Percentiles rank a stretch among this genome's conserved stretches.
Conservation (phyloP, 768 basidiomycete species). For the Leccinum boreale region DNA sequence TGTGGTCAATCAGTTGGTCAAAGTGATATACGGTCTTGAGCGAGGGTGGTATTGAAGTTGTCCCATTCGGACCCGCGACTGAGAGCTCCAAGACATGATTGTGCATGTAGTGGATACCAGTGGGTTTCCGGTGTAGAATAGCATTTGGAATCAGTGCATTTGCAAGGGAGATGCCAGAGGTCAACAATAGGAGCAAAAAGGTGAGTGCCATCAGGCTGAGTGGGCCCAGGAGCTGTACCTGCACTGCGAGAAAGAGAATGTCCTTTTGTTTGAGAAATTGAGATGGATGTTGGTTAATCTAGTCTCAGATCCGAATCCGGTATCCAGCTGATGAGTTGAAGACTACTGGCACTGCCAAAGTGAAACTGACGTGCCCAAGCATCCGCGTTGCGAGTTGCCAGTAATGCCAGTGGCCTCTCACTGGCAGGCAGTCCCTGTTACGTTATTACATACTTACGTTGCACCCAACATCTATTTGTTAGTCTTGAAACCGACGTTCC, state of each 20-base stretch:
- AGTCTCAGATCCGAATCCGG: neutral
- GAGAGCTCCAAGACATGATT: conserved; percentile 4
- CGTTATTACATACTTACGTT: too few relatives aligned
- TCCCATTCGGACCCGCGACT: conserved; percentile 20
- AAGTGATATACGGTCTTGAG: conserved; percentile 30
- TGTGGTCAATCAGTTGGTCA: conserved; percentile 42
- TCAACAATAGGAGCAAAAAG: conserved; percentile 5
- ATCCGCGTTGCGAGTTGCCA: too few relatives aligned
- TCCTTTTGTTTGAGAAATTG: too few relatives aligned
- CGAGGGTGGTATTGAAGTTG: conserved; percentile 23
- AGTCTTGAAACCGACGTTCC: too few relatives aligned
- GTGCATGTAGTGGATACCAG: conserved; percentile 12
- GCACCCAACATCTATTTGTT: too few relatives aligned
- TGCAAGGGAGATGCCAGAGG: conserved; percentile 8
- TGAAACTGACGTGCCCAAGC: too few relatives aligned
- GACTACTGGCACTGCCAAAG: too few relatives aligned
- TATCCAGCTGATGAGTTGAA: too few relatives aligned
- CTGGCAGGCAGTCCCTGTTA: too few relatives aligned
- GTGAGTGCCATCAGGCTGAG: too few relatives aligned
- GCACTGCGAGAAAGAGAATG: neutral
- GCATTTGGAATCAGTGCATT: conserved; percentile 20
- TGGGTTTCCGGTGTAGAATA: conserved; percentile 19
- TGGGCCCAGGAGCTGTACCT: neutral
- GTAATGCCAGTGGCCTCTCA: too few relatives aligned
- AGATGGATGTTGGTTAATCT: neutral